Percentiles rank a stretch among this genome's conserved stretches.
These are phyloP conservation scores for Erucastrum elatum DNA, from an alignment of 345 rosid genomes.

Conservation along the genomic window DNA sequence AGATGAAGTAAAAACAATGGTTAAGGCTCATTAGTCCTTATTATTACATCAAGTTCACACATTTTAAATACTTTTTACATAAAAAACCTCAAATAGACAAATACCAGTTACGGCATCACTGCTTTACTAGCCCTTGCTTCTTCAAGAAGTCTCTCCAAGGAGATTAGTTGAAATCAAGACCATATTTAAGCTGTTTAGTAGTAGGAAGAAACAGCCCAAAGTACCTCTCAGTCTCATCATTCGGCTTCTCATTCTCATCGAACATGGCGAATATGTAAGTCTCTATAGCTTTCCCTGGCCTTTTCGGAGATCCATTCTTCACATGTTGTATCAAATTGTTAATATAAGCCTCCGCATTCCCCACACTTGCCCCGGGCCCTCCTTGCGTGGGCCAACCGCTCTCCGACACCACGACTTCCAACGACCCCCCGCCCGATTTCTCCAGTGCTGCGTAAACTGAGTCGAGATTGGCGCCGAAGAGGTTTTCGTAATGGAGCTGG, in stretches of 20 bases:
- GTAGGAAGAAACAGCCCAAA: constrained; percentile 55
- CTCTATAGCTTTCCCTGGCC: constrained; percentile 47
- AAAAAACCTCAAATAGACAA: constrained; percentile 25
- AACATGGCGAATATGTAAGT: constrained; percentile 52
- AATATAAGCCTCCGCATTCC: constrained; percentile 37
- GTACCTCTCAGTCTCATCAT: constrained; percentile 44
- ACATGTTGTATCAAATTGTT: constrained; percentile 46
- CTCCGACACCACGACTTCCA: constrained; percentile 47
- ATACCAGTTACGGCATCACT: background rate
- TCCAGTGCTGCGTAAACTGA: constrained; percentile 40
- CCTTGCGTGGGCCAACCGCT: constrained; percentile 47
- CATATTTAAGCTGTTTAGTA: constrained; percentile 48
- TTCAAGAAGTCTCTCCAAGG: background rate
- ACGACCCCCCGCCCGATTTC: constrained; percentile 34
- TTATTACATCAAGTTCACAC: background rate
- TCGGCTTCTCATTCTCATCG: constrained; percentile 52
- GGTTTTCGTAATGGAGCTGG: constrained; percentile 26
- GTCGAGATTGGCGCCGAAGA: constrained; percentile 35
- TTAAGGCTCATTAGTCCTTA: background rate
- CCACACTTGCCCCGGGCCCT: constrained; percentile 4
- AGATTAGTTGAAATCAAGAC: constrained; percentile 43
- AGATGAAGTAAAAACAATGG: background rate
- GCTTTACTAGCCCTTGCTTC: constrained; percentile 30
- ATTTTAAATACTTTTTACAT: background rate
- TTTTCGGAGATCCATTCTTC: constrained; percentile 44